These are phyloP conservation scores for Lodderomyces parapsilosis DNA, from an alignment of 1,139 yeast genomes.

Conservation along the genomic window DNA sequence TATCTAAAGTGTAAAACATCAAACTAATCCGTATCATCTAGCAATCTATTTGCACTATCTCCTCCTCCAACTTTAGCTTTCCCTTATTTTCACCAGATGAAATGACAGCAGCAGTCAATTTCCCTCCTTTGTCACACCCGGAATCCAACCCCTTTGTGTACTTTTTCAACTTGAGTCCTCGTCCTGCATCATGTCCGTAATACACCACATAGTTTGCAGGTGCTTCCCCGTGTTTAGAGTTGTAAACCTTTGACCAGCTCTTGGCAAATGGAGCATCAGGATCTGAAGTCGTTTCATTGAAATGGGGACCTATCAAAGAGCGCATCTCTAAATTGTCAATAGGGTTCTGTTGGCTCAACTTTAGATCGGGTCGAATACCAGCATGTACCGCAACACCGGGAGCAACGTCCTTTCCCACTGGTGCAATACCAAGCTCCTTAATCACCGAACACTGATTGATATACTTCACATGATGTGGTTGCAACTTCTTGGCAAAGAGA, in stretches of 20 bases:
- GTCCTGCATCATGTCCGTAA: conserved; percentile 87
- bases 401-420: conserved; percentile 25
- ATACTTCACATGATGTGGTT: conserved; percentile 60
- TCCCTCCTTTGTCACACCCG: conserved; percentile 76
- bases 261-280: conserved; percentile 48
- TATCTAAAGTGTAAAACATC: too few species aligned
- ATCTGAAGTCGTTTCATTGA: conserved; percentile 52
- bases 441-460: conserved; percentile 64
- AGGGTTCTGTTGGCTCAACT: conserved; percentile 60
- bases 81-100: conserved; percentile 7
- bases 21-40: too few species aligned
- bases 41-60: conserved; percentile 14
- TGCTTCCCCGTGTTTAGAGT: conserved; percentile 43
- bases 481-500: conserved; percentile 56
- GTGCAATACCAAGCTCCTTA: conserved; percentile 59
- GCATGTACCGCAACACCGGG: conserved; percentile 76
- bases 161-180: conserved; percentile 65
- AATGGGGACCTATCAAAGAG: conserved; percentile 57
- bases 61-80: conserved; percentile 8
- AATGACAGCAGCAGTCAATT: conserved; percentile 60
- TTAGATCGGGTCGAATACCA: conserved; percentile 65
- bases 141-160: conserved; percentile 80
- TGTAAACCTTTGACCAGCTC: conserved; percentile 68
- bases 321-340: conserved; percentile 62
- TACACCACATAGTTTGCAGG: conserved; percentile 48